Percentiles rank a stretch among this genome's conserved stretches.
Evolutionary conservation across 2,329 filamentous ascomycete species (phyloP).

Genomic region (Cytospora mali): DNA sequence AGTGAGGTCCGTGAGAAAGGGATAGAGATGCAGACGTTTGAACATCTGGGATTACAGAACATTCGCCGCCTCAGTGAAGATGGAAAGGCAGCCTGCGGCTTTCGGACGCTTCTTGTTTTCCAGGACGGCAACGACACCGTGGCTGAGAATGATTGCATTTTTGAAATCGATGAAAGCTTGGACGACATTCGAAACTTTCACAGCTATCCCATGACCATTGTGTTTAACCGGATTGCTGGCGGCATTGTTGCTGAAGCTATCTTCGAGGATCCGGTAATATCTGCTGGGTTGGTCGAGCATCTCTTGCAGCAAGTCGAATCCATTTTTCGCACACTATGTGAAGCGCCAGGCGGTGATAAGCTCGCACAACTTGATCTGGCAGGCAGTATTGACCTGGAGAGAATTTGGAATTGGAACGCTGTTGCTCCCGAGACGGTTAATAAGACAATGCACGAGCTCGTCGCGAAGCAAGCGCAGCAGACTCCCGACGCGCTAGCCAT

Average conservation of each 20-base stretch:
- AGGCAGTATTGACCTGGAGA: neutral
- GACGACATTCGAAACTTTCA: neutral
- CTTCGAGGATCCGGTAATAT: neutral
- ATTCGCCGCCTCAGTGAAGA: neutral
- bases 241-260: neutral
- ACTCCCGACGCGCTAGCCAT: neutral
- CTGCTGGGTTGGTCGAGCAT: neutral
- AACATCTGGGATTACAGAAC: constrained; percentile 1
- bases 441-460: neutral
- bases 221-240: constrained; percentile 29
- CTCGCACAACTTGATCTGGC: neutral
- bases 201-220: neutral
- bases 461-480: neutral
- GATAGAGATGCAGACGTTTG: neutral
- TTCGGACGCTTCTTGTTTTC: neutral
- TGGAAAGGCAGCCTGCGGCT: neutral
- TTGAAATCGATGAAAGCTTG: neutral
- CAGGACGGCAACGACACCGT: neutral
- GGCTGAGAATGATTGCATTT: neutral
- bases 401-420: neutral
- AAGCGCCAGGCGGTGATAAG: neutral
- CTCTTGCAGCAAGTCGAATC: neutral
- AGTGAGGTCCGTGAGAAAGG: neutral
- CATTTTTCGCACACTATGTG: neutral
- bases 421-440: neutral